Evolutionary conservation across 805 yeast genomes (phyloP), one percentile per base, ranked within the genome.

Genomic region (Yarrowia bubula): DNA sequence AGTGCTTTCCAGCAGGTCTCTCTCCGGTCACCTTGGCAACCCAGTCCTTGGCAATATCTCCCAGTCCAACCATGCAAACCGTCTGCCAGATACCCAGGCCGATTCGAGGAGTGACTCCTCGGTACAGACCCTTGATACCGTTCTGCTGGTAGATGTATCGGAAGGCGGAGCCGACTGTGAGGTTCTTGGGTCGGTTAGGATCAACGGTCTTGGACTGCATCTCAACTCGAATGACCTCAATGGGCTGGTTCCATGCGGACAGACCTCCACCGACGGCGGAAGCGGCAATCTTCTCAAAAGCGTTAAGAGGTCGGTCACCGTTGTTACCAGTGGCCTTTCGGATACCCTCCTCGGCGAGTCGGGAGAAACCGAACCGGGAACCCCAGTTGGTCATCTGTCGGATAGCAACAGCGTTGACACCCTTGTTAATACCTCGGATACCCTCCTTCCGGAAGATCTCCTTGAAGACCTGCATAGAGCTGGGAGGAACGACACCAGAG

Each of bases 331-430:
- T 83, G 13, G 81, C 58, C 51, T 79, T 81, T 74, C 90, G 86
- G 72, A 95, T 91, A 4, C 78, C 80, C 71, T 90, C 93, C 80
- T 95, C 99, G 37, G 96, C 96, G 73, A 92, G 83, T 75, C 99
- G 85, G 2, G 96, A 83, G 44, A 95, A 82, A 39, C 98, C 99
- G 73, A 92, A 93, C 75, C 99, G 84, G 17, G 98, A 91, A 61
- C 99, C 99, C 99, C 99, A 95, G 78, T 95, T 95, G 70, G 98
- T 93, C 90, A 91, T 89, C 77, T 95, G 99, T 79, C 99, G 88
- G 70, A 93, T 88, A n/a, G 98, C 98, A 66, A 93, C 98, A 8
- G 99, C 99, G 75, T 93, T 93, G 67, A 93, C 98, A 76, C 99
- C 99, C 79, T 89, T 92, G 79, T 95, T 93, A 75, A 95, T 91